Evolutionary conservation across 2,329 filamentous ascomycete species (phyloP).

Genomic region (Phialemoniopsis sp.): DNA sequence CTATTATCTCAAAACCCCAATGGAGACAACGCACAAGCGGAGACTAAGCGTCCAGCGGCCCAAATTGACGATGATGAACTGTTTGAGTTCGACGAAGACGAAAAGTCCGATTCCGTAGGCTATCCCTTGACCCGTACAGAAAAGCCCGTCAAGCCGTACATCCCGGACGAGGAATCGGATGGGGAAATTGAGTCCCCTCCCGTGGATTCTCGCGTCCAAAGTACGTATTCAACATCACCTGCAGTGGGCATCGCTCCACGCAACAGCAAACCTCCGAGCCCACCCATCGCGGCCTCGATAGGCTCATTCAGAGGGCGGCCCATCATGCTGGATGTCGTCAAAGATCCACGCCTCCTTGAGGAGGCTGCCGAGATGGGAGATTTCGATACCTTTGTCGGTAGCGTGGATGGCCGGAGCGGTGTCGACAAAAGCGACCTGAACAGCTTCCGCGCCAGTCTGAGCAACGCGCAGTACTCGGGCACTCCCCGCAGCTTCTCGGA

Average conservation of each 20-base stretch:
- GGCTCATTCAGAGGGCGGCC: slow-evolving; percentile 34
- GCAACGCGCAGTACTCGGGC: slow-evolving; percentile 25
- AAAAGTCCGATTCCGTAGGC: slow-evolving; percentile 9
- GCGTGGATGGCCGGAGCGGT: slow-evolving; percentile 25
- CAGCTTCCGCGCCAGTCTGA: slow-evolving; percentile 20
- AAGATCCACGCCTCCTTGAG: slow-evolving; percentile 28
- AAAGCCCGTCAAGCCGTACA: slow-evolving; percentile 9
- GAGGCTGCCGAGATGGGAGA: slow-evolving; percentile 29
- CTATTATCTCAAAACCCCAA: not conserved
- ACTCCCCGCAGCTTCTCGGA: slow-evolving; percentile 12
- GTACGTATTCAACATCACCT: not conserved
- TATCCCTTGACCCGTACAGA: slow-evolving; percentile 7
- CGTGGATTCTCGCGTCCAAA: slow-evolving; percentile 1
- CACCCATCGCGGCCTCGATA: slow-evolving; percentile 18
- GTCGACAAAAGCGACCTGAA: slow-evolving; percentile 17
- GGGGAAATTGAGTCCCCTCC: not conserved
- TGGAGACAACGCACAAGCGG: not conserved
- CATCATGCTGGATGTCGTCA: slow-evolving; percentile 31
- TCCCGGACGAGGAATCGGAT: not conserved
- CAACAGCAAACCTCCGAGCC: slow-evolving; percentile 1
- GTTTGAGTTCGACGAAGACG: slow-evolving; percentile 22
- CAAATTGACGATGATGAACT: slow-evolving; percentile 9
- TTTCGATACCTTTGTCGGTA: slow-evolving; percentile 34
- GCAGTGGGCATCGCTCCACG: not conserved
- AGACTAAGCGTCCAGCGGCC: not conserved